Percentiles rank a stretch among this genome's conserved stretches.
Conservation (phyloP, 2,329 filamentous ascomycete species). For the Colletotrichum orchidophilum region DNA sequence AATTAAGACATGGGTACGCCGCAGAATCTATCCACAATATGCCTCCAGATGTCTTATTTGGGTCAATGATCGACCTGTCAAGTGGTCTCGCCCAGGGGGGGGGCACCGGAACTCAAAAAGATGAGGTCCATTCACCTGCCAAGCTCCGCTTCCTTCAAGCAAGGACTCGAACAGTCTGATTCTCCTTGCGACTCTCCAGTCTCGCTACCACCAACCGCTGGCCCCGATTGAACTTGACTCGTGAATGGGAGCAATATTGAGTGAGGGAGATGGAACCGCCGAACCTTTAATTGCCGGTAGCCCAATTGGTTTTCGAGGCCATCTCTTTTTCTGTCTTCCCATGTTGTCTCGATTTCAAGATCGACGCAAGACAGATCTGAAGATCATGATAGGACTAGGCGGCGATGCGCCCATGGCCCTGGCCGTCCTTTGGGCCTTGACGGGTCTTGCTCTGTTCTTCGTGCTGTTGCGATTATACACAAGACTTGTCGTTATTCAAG, state of each 20-base stretch:
- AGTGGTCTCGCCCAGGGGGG: background rate
- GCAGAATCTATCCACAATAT: constrained; percentile 1
- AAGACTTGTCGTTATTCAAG: constrained; percentile 34
- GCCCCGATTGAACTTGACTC: constrained; percentile 8
- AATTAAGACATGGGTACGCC: constrained; percentile 5
- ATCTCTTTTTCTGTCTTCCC: background rate
- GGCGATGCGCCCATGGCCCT: constrained; percentile 32
- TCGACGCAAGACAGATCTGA: background rate
- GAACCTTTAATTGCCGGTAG: constrained; percentile 8
- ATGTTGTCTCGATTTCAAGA: background rate
- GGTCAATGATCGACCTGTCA: constrained; percentile 24
- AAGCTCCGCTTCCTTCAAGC: background rate
- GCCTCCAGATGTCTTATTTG: background rate
- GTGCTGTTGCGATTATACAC: constrained; percentile 49
- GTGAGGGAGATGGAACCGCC: constrained; percentile 12
- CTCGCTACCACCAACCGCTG: background rate
- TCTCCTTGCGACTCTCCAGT: constrained; percentile 7
- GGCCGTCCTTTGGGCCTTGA: constrained; percentile 42
- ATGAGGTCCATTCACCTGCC: constrained; percentile 1
- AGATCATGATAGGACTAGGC: constrained; percentile 31
- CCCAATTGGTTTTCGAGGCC: background rate
- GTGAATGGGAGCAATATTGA: background rate
- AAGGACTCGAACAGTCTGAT: background rate
- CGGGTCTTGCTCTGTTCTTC: constrained; percentile 39
- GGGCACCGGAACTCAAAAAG: background rate